phyloP scores from a whole-genome alignment of 257 asterid genomes.

The Handroanthus guayacan region DNA sequence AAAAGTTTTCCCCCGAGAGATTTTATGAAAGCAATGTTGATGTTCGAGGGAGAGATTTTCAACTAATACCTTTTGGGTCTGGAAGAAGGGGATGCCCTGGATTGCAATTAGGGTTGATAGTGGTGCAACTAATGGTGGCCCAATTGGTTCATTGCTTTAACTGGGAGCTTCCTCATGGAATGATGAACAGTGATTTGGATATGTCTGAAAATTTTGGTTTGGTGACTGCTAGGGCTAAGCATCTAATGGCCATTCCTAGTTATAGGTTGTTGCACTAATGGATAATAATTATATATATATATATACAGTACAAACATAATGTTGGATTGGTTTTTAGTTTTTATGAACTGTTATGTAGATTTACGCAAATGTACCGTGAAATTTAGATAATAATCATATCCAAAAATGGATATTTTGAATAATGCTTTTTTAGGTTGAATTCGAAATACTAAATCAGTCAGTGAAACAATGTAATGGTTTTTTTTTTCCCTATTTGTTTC shows the following conservation, averaged over 20 bases:
- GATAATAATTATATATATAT: background rate
- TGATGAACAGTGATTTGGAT: conserved; percentile 28
- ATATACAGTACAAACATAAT: background rate
- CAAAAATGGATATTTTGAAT: too few relatives aligned
- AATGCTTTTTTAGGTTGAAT: too few relatives aligned
- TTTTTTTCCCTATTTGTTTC: too few relatives aligned
- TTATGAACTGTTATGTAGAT: background rate
- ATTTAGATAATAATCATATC: too few relatives aligned
- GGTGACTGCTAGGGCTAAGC: conserved; percentile 28
- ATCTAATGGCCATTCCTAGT: conserved; percentile 33
- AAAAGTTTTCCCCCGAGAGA: conserved; percentile 42
- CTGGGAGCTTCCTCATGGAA: conserved; percentile 40
- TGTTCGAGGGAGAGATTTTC: conserved; percentile 37
- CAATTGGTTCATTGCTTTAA: conserved; percentile 51
- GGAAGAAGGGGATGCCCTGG: conserved; percentile 52
- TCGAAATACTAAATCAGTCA: too few relatives aligned
- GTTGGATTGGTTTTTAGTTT: background rate
- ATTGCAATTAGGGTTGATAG: conserved; percentile 39
- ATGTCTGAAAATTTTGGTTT: conserved; percentile 42
- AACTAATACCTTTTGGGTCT: conserved; percentile 45
- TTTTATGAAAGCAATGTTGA: conserved; percentile 40
- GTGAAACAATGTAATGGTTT: too few relatives aligned
- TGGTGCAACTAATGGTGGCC: conserved; percentile 38
- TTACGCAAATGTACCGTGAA: background rate
- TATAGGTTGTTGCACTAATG: conserved; percentile 7